phyloP scores from a whole-genome alignment of 2,329 filamentous ascomycete species.

The Epichloe glyceriae region DNA sequence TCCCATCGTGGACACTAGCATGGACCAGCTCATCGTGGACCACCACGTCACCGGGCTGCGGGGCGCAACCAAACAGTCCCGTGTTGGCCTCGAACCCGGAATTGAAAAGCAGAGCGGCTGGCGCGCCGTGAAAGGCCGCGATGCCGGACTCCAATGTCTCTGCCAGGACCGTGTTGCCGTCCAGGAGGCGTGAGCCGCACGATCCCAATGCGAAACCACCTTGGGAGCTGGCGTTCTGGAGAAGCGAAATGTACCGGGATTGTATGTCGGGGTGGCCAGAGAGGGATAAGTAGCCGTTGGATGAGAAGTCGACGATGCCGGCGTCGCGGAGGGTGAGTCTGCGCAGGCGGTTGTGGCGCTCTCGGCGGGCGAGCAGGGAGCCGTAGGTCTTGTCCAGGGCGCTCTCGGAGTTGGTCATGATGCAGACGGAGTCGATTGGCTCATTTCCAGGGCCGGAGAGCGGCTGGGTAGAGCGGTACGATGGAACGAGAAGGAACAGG shows the following conservation, averaged over 20 bases:
- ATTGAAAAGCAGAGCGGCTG: constrained; percentile 37
- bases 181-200: constrained; percentile 38
- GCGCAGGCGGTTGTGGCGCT: constrained; percentile 26
- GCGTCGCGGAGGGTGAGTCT: constrained; percentile 45
- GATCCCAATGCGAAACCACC: constrained; percentile 26
- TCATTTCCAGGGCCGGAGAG: not conserved
- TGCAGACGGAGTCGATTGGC: not conserved
- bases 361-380: constrained; percentile 16
- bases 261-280: constrained; percentile 38
- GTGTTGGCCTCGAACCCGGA: constrained; percentile 56
- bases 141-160: constrained; percentile 34
- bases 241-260: constrained; percentile 45
- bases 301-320: constrained; percentile 62
- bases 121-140: constrained; percentile 33
- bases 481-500: not conserved
- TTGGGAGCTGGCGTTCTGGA: constrained; percentile 12
- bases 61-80: constrained; percentile 46
- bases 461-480: not conserved
- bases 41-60: constrained; percentile 47
- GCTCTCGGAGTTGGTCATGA: constrained; percentile 1
- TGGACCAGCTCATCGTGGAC: constrained; percentile 67
- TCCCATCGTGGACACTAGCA: constrained; percentile 67
- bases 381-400: constrained; percentile 17
- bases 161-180: constrained; percentile 34
- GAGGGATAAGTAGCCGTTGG: constrained; percentile 70